Base-by-base conservation (phyloP, 805 yeast species). In the Cyberlindnera meyerae region DNA sequence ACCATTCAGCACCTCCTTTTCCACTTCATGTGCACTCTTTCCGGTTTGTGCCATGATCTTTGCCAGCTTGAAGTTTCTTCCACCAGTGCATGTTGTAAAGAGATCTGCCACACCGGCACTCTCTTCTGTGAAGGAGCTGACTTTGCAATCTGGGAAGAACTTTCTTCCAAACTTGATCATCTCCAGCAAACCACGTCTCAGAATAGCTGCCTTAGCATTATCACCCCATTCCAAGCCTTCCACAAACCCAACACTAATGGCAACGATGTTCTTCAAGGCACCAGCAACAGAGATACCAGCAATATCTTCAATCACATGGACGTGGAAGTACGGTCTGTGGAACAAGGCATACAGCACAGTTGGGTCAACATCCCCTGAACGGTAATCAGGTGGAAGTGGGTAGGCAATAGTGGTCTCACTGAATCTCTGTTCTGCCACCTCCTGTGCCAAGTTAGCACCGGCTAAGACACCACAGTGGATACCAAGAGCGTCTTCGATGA, bases 141-240 rank as follows among this genome's bases (percentile, higher is more conserved):
- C 74, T 43, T 75, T 65, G 49, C 84, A 78, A 42, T 70, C 72
- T 15, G 79, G 87, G 77, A 75, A 89, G 65, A 83, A 88, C 53
- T 70, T 71, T 48, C 74, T 66, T 29, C 95, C 90, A 63, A 90
- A 90, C 57, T 73, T 73, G 61, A 88, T 82, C 63, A 82, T 85
- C 67, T 89, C 97, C 54, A 81, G 71, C 47, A 89, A 66, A 27
- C 97, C 97, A 50, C 90, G 81, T 66, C 97, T 76, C 88, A 89
- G 88, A 53, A 89, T 79, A 31, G 97, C 97, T 32, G 96, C 82
- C 64, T 88, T 86, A 48, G 97, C 97, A 61, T 90, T 90, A 64
- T 87, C 95, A 59, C 97, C 97, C 97, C 97, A 90, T 40, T 95
- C 95, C 44, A 84, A 72, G 47, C 97, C 97, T 65, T 87, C 96